Base-by-base conservation (phyloP, 2,329 filamentous ascomycete species). In the Phoma sp. region DNA sequence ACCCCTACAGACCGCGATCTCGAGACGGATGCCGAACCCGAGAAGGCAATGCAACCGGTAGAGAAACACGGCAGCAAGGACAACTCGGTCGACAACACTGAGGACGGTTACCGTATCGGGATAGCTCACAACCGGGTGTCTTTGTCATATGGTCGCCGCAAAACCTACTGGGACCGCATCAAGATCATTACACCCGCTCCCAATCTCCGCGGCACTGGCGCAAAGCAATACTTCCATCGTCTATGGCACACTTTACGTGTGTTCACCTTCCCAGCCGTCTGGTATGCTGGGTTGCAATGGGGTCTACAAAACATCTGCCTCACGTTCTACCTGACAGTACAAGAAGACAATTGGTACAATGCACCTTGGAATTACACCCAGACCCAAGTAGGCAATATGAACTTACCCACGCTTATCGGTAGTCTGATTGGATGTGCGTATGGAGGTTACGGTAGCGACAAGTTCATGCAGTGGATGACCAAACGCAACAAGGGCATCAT, bases 221-320 rank as follows among this genome's bases (percentile, higher is more conserved):
- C 82, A 56, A 79, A 77, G 60, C 83, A 86, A 62, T 86, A 85
- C 58, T 67, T 78, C 25, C 66, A 73, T 36, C 82, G 82, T 2
- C 73, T 86, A 2, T 80, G 79, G 60, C 80, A 85, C 59, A 85
- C 81, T 0, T 70, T 85, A 45, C 79, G 82, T n/a, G 74, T 85
- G 37, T 85, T 85, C 64, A 77, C 78, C 1, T 85, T 85, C 55
- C 83, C 83, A 0, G 83, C 83, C 1, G 82, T 85, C 8, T 77
- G 83, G 58, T 85, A 81, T 57, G 81, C 82, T 2, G 83, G 83
- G 7, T 67, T 85, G 23, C 83, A 85, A 62, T 86, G 83, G 83
- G 83, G 83, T 4, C 76, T 81, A 27, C 83, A 86, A 66, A 83
- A 85, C 59, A 82, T 83, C n/a, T 85, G 83, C 70, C 71, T 86